phyloP scores from a whole-genome alignment of 768 basidiomycete species.

The Botryobasidium botryosum region DNA sequence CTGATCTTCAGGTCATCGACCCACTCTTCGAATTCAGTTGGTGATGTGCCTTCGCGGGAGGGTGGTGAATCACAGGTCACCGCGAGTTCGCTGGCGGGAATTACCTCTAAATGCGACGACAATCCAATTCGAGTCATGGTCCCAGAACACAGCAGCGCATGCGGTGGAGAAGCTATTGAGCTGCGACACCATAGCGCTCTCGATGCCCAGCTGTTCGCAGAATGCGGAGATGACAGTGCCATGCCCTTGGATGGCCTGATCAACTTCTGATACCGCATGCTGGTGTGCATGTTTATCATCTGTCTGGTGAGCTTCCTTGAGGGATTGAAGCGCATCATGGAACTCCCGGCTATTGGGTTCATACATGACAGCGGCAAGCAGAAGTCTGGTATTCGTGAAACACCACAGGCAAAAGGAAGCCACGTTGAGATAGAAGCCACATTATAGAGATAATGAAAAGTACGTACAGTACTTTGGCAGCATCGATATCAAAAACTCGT shows the following conservation, averaged over 20 bases:
- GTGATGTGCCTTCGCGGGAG: conserved; percentile 6
- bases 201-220: background rate
- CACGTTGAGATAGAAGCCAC: background rate
- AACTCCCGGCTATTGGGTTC: background rate
- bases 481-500: conserved; percentile 1
- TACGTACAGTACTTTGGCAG: background rate
- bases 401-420: no score
- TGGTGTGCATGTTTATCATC: no score
- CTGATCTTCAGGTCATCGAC: conserved; percentile 11
- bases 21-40: conserved; percentile 13
- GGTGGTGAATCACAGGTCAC: background rate
- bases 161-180: conserved; percentile 11
- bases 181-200: background rate
- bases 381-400: background rate
- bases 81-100: background rate
- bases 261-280: no score
- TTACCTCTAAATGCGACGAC: conserved; percentile 12
- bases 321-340: background rate
- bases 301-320: no score
- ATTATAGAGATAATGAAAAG: background rate
- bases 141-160: conserved; percentile 14
- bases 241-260: background rate
- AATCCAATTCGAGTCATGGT: conserved; percentile 13
- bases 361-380: background rate
- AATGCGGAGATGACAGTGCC: background rate